These are phyloP conservation scores for Serendipita sp. DNA, from an alignment of 768 basidiomycete species.

Conservation along the genomic window DNA sequence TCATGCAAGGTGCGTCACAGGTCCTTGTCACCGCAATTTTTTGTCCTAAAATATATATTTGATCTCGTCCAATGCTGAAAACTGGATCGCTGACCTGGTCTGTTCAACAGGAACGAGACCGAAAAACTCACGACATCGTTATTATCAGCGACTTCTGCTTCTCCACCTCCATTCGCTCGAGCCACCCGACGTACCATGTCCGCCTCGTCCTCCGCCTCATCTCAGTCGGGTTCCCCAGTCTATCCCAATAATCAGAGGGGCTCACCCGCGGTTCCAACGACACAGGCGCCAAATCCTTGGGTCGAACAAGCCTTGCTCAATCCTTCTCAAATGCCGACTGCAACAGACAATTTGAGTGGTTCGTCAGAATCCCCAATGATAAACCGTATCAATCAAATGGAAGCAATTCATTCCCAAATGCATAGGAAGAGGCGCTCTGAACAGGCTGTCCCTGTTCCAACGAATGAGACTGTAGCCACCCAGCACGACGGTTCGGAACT, in stretches of 20 bases:
- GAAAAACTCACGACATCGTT: not conserved
- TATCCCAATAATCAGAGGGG: not conserved
- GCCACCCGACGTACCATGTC: conserved; percentile 1
- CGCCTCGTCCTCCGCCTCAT: not conserved
- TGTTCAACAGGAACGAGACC: not conserved
- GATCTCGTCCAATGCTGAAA: no score
- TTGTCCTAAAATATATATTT: no score
- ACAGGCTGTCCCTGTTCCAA: no score
- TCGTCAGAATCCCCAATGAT: no score
- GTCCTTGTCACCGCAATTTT: not conserved
- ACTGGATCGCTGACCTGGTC: not conserved
- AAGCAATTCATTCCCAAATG: no score
- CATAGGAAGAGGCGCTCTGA: no score
- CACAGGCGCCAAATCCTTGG: not conserved
- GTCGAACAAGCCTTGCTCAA: not conserved
- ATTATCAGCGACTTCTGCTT: not conserved
- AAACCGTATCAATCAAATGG: no score
- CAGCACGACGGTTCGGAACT: no score
- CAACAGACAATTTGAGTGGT: no score
- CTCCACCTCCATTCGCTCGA: conserved; percentile 1
- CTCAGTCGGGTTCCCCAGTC: not conserved
- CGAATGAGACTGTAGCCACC: no score
- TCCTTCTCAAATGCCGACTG: no score
- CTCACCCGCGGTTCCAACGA: not conserved
- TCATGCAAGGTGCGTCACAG: not conserved